Base-by-base conservation (phyloP, 1,139 yeast species). In the Hyphopichia buzzinii region DNA sequence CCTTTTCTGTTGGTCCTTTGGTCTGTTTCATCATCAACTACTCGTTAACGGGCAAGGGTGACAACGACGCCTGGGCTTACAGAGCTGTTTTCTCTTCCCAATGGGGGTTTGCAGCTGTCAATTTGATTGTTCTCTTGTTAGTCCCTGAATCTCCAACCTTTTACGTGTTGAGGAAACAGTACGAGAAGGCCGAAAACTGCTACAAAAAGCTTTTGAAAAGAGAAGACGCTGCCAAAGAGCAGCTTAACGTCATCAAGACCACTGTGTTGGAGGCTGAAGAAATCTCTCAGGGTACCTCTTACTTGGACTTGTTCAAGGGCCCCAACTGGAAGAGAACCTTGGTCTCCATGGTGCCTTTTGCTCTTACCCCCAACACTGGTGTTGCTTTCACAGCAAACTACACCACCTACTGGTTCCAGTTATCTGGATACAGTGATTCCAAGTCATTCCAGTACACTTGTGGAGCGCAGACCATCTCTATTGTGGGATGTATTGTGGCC, bases 321-420 rank as follows among this genome's bases (percentile, higher is more conserved):
- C 39, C 51, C 17, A 64, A 72, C 47, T 50, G 60, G 25, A 60
- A 78, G 48, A 64, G 81, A 53, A 75, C 80, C 2, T 71, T 70
- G 48, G 59, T 74, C 37, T 61, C 69, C 21, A 41, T 37, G 6
- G 40, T 44, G 8, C 52, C 59, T 4, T 36, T 61, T 25, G 17
- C 29, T 5, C 21, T 34, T 16, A 32, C 19, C 11, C 34, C 39
- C 8, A 17, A 28, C 17, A 24, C 34, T n/a, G 39, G 39, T 8
- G 30, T 34, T 3, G 16, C 29, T 7, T 37, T 30, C 32, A 31
- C 34, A 1, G 32, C 36, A 5, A 29, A 13, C 17, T 37, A 37
- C 21, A 26, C 66, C 8, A 57, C 67, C 2, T 62, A 61, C 34
- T 62, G 60, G 43, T 62, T 55, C 36, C 47, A 50, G 36, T 57